These are phyloP conservation scores for Blastomyces parvus DNA, from an alignment of 2,329 filamentous ascomycete genomes.

Conservation along the genomic window DNA sequence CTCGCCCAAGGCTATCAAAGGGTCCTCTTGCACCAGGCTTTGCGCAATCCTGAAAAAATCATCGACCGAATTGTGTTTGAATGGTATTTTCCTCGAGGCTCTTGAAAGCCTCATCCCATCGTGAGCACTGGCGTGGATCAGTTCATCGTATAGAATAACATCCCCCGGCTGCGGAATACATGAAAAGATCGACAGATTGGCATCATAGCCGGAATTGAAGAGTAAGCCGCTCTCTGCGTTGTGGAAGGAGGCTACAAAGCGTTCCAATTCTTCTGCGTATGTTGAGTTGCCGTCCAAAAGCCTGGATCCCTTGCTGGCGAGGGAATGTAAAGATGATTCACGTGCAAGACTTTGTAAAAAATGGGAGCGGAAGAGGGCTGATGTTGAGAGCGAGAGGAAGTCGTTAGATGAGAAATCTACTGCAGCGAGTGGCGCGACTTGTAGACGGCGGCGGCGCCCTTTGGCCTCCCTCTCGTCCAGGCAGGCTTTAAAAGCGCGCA, in stretches of 20 bases:
- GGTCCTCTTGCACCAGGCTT: slow-evolving; percentile 24
- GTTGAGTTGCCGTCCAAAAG: slow-evolving; percentile 56
- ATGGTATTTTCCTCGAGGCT: slow-evolving; percentile 38
- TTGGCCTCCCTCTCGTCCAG: slow-evolving; percentile 34
- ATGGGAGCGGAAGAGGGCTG: slow-evolving; percentile 36
- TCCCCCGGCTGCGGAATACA: slow-evolving; percentile 53
- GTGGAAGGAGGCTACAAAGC: slow-evolving; percentile 51
- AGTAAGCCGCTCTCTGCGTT: slow-evolving; percentile 48
- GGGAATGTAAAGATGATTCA: slow-evolving; percentile 29
- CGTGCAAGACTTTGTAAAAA: slow-evolving; percentile 41
- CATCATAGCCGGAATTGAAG: slow-evolving; percentile 58
- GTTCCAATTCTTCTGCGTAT: slow-evolving; percentile 52
- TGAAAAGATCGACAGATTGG: slow-evolving; percentile 55
- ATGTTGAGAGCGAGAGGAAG: slow-evolving; percentile 50
- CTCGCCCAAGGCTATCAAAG: slow-evolving; percentile 28
- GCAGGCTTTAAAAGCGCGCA: slow-evolving; percentile 24
- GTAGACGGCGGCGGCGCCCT: slow-evolving; percentile 40
- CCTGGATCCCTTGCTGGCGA: slow-evolving; percentile 52
- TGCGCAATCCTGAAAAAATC: slow-evolving; percentile 32
- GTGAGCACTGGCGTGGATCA: slow-evolving; percentile 68
- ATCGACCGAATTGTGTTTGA: slow-evolving; percentile 40
- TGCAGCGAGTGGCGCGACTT: slow-evolving; percentile 34
- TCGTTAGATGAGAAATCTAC: slow-evolving; percentile 58
- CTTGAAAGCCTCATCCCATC: slow-evolving; percentile 64
- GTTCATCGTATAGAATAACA: slow-evolving; percentile 60